Base-by-base conservation (phyloP, 495 filamentous ascomycete genomes). In the Elasticomyces elasticus region DNA sequence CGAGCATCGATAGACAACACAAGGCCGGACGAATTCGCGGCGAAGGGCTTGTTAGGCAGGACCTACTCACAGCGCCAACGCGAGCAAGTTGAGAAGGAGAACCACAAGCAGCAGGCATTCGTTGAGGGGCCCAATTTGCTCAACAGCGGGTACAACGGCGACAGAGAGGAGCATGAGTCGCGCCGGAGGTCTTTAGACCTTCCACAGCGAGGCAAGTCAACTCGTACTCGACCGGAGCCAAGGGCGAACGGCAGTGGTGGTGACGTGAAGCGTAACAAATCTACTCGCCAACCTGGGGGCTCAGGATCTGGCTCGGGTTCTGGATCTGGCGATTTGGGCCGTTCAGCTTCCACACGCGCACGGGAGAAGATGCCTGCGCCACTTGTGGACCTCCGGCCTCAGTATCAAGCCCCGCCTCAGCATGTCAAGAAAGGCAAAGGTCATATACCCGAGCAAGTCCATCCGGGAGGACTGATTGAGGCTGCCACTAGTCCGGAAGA, bases 321-420 rank as follows among this genome's bases (percentile, higher is more conserved):
- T 37, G 20, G 25, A 17, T 28, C 51, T n/a, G 37, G 28, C 47
- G 49, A 60, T 28, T 47, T 60, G 1, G 33, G 5, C n/a, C 61
- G 58, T 38, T 54, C 49, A 10, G 23, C 35, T 22, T 64, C 62
- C 19, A 51, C 27, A 15, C 55, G 51, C n/a, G 38, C 24, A 4
- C 31, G 12, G 2, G 67, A 66, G 5, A 5, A 22, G 31, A 70
- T 63, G 52, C 74, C 72, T 11, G 82, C 78, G 61, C 84, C 89
- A 1, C 74, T 94, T 0, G 72, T 95, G 12, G 85, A 89, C 59
- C 74, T 92, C 19, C 86, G 81, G 0, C 84, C 87, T 0, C 71
- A 74, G n/a, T 87, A 85, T 63, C 74, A 76, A 41, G 86, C 88
- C 54, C 75, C 86, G 19, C 86, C 84, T 4, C 88, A 94, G 60